Evolutionary conservation across 2,329 filamentous ascomycete species (phyloP), one percentile per base, ranked within the genome.

Genomic region (Cylindrodendrum hubeiense): DNA sequence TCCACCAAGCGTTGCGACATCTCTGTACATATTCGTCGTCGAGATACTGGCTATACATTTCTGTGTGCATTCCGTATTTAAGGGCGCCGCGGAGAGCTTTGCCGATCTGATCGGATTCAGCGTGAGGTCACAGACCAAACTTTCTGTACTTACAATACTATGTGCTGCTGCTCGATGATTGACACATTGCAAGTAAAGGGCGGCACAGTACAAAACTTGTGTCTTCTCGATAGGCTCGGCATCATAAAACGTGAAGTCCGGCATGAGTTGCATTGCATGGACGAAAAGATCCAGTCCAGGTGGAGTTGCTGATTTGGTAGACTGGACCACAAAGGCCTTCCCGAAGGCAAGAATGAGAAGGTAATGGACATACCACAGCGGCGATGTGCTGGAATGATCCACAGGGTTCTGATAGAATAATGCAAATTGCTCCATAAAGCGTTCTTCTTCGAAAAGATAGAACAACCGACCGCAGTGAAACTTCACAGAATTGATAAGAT

Each of bases 331-430:
- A 39, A 72, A 72, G 0, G 70, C 65, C 10, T 72, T 70, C 2
- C 70, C 70, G 22, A 72, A 63, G 1, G 70, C 70, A 19, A 72
- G 28, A 4, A 72, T 52, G 12, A 72, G 46, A 7, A 72, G 63
- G 9, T 72, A 72, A 37, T 72, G 70, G 8, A 70, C 26, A 44
- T 70, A 69, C 70, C 70, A 72, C 4, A 72, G 47, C 10, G 70
- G 52, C 0, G 60, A 55, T 5, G 51, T 17, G 2, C 43, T 55
- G 1, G 60, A 4, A 26, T 65, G 55, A 15, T 57, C 66, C 15
- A 33, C 1, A 24, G 65, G 58, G 3, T 39, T 7, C 6, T 63
- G 44, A 10, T 72, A 67, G 21, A 72, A 72, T 6, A 28, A 41
- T 3, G 34, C 22, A n/a, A 69, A 67, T 17, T 63, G 69, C 2